Evolutionary conservation across 2,329 filamentous ascomycete species (phyloP), one percentile per base, ranked within the genome.

Genomic region (Sarocladiaceae sp.): DNA sequence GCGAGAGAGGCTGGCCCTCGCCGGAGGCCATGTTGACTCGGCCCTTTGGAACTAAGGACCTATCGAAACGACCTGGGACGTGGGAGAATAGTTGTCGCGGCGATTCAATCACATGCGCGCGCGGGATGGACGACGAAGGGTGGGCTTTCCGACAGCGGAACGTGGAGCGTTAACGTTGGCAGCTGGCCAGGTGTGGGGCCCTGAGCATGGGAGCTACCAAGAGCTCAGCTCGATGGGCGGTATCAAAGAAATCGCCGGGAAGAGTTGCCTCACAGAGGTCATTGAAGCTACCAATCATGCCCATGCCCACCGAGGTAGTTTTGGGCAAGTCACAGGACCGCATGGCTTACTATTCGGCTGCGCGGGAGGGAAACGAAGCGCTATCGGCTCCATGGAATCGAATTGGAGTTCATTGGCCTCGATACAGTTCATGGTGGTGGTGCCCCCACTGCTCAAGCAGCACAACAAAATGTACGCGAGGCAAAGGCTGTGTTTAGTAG

Each of bases 1-100:
- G 57, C 23, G 69, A 71, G 29, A 71, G 61, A 51, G 68, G 63
- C 53, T 64, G 68, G 54, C 60, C 60, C 37, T 69, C 61, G 52
- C 57, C 59, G 37, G 62, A 47, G 17, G 62, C 58, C 68, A 71
- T 71, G 55, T 39, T 58, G 22, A n/a, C 15, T 25, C 18, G 12
- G 5, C 44, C 55, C 15, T 7, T 10, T n/a, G n/a, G 10, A 17
- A 29, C 17, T 18, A 12, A 10, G 25, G 6, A 17, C 26, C 26
- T 33, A 31, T 33, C 5, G 28, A 7, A 15, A 26, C 13, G 40
- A 44, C 40, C 26, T 44, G 20, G 25, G 40, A 26, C 22, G 23
- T 26, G 17, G 8, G 10, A 3, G 7, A 28, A 28, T 15, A n/a
- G 23, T 12, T n/a, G 17, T 26, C 12, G 15, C 17, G 37, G 17